These are phyloP conservation scores for Spergularia bocconei DNA, from an alignment of 148 eudicot species.

Conservation along the genomic window DNA sequence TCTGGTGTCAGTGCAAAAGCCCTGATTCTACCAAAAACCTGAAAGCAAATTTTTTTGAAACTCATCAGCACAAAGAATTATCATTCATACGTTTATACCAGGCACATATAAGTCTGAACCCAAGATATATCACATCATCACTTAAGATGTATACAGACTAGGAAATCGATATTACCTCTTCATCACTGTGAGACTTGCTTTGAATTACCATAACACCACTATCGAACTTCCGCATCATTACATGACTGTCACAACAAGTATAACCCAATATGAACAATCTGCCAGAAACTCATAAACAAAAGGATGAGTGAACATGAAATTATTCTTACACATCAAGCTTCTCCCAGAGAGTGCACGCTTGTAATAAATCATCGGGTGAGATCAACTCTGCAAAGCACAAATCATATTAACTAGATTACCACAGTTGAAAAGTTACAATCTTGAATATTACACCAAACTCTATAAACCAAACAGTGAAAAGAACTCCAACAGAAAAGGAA, in stretches of 20 bases:
- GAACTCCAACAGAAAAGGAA: not conserved
- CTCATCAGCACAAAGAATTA: not conserved
- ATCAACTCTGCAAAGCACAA: constrained; percentile 59
- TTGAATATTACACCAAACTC: not conserved
- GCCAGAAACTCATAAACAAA: constrained; percentile 4
- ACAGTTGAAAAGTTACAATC: not conserved
- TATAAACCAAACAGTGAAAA: not conserved
- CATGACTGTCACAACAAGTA: constrained; percentile 53
- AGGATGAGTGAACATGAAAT: not conserved
- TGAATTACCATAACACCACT: constrained; percentile 96
- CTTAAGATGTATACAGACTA: not conserved
- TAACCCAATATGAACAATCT: constrained; percentile 10
- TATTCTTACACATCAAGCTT: constrained; percentile 85
- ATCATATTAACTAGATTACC: not conserved
- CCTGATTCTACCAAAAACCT: constrained; percentile 78
- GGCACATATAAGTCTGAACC: not conserved
- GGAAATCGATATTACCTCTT: constrained; percentile 51
- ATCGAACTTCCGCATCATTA: constrained; percentile 90
- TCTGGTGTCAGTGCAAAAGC: constrained; percentile 65
- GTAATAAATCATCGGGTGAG: constrained; percentile 92
- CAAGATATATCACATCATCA: constrained; percentile 5
- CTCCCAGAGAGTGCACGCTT: constrained; percentile 92
- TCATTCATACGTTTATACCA: not conserved
- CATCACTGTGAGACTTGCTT: constrained; percentile 84
- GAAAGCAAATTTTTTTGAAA: not conserved